Conservation (phyloP, 148 eudicot species). For the Diospyros kaki region DNA sequence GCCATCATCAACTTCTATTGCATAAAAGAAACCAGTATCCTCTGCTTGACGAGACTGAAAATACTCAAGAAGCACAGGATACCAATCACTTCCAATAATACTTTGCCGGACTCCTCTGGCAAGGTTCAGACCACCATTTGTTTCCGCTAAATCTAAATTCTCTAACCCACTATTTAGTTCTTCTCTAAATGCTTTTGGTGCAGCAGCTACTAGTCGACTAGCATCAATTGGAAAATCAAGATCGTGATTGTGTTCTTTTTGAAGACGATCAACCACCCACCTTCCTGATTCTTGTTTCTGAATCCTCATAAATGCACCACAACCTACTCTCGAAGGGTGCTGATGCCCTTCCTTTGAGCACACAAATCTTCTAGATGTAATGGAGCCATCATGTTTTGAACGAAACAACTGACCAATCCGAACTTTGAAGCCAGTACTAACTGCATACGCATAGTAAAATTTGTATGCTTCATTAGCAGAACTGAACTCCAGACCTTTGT, state of each 20-base stretch:
- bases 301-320: constrained; percentile 63
- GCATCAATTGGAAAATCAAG: constrained; percentile 28
- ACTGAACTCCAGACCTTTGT: constrained; percentile 47
- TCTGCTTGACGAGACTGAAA: constrained; percentile 51
- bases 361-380: constrained; percentile 57
- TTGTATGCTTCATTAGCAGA: constrained; percentile 54
- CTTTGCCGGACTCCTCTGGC: constrained; percentile 35
- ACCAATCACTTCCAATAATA: constrained; percentile 45
- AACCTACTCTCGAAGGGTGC: constrained; percentile 62
- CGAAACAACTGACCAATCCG: constrained; percentile 60
- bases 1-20: constrained; percentile 43
- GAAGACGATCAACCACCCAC: constrained; percentile 60
- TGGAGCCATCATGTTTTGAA: constrained; percentile 54
- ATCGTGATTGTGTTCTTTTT: constrained; percentile 53
- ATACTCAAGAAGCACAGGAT: constrained; percentile 38
- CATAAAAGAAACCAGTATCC: constrained; percentile 49
- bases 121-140: constrained; percentile 42
- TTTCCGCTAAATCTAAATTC: constrained; percentile 44
- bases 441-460: constrained; percentile 39
- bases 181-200: constrained; percentile 32
- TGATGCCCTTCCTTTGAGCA: constrained; percentile 66
- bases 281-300: constrained; percentile 46
- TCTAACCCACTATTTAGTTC: constrained; percentile 38
- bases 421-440: constrained; percentile 39
- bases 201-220: constrained; percentile 15